A percentile compares a stretch with the other conserved stretches of the same genome.
Evolutionary conservation across 805 yeast genomes (phyloP).

Genomic region (Helenozyma rhizophorensis): DNA sequence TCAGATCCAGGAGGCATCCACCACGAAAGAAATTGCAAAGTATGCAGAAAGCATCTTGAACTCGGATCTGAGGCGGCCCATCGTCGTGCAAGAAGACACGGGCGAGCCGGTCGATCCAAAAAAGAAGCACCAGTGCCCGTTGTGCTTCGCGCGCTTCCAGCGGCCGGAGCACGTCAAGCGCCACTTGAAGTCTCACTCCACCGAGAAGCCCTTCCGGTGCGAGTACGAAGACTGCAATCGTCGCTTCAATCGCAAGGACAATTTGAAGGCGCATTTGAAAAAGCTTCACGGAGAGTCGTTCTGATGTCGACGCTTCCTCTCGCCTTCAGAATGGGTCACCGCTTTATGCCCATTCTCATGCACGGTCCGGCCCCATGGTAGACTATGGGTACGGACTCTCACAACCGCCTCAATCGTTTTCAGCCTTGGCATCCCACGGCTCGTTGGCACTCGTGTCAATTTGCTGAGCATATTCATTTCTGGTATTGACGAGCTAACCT

Average conservation of each 20-base stretch:
- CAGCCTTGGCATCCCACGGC: neutral
- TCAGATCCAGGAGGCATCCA: constrained; percentile 15
- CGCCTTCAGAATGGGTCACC: no score
- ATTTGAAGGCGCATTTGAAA: constrained; percentile 56
- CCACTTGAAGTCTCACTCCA: constrained; percentile 54
- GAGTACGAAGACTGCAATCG: constrained; percentile 49
- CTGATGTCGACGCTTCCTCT: no score
- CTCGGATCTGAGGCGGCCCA: constrained; percentile 19
- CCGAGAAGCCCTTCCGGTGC: constrained; percentile 55
- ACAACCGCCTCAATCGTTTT: neutral
- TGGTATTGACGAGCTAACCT: no score
- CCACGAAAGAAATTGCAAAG: constrained; percentile 17
- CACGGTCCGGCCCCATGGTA: no score
- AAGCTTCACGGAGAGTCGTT: constrained; percentile 46
- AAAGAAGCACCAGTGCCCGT: constrained; percentile 60
- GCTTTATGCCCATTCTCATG: no score
- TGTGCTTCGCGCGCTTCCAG: constrained; percentile 59
- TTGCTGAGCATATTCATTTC: no score
- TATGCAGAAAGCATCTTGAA: constrained; percentile 18
- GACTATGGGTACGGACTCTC: no score
- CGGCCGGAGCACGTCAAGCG: constrained; percentile 71
- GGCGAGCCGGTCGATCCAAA: constrained; percentile 41
- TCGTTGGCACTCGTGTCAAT: no score
- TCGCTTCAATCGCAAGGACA: constrained; percentile 56
- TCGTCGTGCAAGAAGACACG: constrained; percentile 21